These are phyloP conservation scores for Psophocarpus tetragonolobus DNA, from an alignment of 306 rosid genomes.

Conservation along the genomic window DNA sequence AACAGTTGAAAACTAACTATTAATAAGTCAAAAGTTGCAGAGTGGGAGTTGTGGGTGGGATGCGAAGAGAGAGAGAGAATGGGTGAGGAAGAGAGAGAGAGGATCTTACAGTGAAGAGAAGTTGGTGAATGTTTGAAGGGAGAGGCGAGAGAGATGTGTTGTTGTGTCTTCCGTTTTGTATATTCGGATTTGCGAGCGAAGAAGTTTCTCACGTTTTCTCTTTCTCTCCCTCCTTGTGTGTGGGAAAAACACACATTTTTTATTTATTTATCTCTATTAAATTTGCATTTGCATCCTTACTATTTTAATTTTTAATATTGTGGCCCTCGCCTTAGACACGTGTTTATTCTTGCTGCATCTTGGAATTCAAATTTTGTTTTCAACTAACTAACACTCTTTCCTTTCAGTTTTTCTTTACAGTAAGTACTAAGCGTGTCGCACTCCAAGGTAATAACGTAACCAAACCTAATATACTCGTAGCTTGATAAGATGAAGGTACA, in stretches of 20 bases:
- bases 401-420: not conserved
- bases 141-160: conserved; percentile 18
- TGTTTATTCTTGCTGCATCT: not conserved
- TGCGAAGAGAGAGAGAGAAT: not conserved
- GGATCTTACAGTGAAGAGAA: conserved; percentile 44
- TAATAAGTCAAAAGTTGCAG: not conserved
- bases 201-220: conserved; percentile 42
- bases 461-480: no score
- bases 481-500: no score
- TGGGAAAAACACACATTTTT: conserved; percentile 17
- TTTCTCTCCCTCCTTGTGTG: conserved; percentile 27
- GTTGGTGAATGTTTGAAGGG: conserved; percentile 33
- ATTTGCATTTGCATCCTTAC: not conserved
- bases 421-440: no score
- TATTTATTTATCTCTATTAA: not conserved
- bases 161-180: conserved; percentile 33
- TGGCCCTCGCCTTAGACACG: not conserved
- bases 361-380: not conserved
- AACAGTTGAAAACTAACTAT: not conserved
- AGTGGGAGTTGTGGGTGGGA: not conserved
- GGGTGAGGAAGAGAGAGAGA: conserved; percentile 1
- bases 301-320: not conserved
- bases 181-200: conserved; percentile 34
- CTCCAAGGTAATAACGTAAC: no score
- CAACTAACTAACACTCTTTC: not conserved